Base-by-base conservation (phyloP, 2,329 filamentous ascomycete genomes). In the Bipolaris cookei region DNA sequence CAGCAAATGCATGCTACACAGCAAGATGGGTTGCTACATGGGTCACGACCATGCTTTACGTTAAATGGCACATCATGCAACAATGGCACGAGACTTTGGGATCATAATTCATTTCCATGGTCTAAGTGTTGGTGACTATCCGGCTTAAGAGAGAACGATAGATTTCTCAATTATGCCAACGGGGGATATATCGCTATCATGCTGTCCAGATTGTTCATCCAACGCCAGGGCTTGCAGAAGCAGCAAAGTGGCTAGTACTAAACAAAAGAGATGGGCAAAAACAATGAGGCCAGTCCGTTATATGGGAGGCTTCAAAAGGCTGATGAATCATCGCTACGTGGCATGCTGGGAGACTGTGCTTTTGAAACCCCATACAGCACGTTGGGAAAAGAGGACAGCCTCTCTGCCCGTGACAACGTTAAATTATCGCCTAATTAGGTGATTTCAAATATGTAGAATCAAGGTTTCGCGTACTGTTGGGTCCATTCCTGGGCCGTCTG, bases 401-500 rank as follows among this genome's bases (percentile, higher is more conserved):
- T 16, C 25, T 7, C 28, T 52, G 37, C 23, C 37, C 11, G 32
- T 37, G 30, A 32, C 23, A 28, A 32, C 42, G 18, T 38, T 39
- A 45, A 20, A 41, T 7, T 18, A 41, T 44, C 35, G 37, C 47
- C 38, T 20, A n/a, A 23, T 21, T 25, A 25, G 30, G 34, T 25
- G 18, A 18, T 52, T 6, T 45, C 42, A 14, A 38, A 20, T 11
- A 44, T 25, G 7, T 37, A 30, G 6, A n/a, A 35, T 68, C 62
- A 71, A 25, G 72, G 61, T 62, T 74, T 74, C 7, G 93, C 93
- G 75, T 95, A 91, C 68, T 89, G 88, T 76, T 84, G 84, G 11
- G 95, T 98, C 94, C 95, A 98, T 72, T 97, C 92, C 72, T 85
- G 89, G 14, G 94, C 94, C 6, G 92, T 98, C 64, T 90, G 88